Evolutionary conservation across 1,284 basidiomycete species (phyloP), one percentile per base, ranked within the genome.

Genomic region (Ustilago nuda): DNA sequence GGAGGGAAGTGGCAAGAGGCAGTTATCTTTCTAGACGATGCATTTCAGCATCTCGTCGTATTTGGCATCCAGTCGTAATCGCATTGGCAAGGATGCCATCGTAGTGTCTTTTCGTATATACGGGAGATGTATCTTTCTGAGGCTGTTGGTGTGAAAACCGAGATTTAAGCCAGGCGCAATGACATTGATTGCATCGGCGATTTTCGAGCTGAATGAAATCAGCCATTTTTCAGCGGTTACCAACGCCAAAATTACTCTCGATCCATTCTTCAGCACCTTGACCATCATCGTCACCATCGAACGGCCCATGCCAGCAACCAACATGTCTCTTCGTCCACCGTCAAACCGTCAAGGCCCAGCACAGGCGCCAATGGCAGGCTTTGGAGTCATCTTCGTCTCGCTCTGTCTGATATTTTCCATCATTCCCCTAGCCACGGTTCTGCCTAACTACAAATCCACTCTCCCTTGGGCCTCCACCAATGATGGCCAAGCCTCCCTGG

Each of bases 371-470:
- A 61, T 76, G 64, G 64, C 73, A 15, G 55, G 54, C 1, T 71
- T 72, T 33, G 73, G 57, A 4, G 65, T 57, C 3, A 0, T 76
- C 37, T 76, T 76, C 32, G 64, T 76, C 54, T 35, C 32, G 7
- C 7, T 76, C 43, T 76, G 73, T 33, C 36, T 76, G 35, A 35
- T 71, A 0, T 62, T 71, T 35, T 71, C 68, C 55, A 48, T 76
- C 51, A 19, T 76, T 27, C 73, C 73, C 8, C 66, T 74, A 30
- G 59, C 67, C 8, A 56, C 36, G 13, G 1, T 64, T 19, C 61
- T 61, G 11, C 71, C 71, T 3, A 17, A 35, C 32, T 63, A 72
- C 61, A 5, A 8, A 45, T 45, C 6, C 43, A 8, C n/a, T 8
- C 55, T 36, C 3, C 33, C 58, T 23, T 7, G 50, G 4, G 23